phyloP scores from a whole-genome alignment of 225 moss, liverwort and hornwort species.

The Antitrichia curtipendula region DNA sequence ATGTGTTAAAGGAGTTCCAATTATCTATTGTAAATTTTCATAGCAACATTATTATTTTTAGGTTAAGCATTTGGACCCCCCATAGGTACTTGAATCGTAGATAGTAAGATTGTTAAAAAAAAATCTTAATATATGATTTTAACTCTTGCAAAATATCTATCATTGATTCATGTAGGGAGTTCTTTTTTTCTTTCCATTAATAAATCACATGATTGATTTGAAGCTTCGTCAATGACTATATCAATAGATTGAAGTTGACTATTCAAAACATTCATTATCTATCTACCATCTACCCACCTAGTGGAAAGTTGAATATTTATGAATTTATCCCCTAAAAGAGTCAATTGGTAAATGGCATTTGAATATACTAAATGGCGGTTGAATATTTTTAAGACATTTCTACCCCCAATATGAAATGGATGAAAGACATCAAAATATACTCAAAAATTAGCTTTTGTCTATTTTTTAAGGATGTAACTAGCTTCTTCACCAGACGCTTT shows the following conservation, averaged over 20 bases:
- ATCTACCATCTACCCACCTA: not conserved
- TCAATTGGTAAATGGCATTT: rapidly evolving
- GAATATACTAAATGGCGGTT: no score
- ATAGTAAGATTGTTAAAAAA: rapidly evolving
- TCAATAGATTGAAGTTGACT: no score
- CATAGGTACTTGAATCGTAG: not conserved
- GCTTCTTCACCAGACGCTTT: not conserved
- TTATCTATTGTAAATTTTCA: not conserved
- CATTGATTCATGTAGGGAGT: rapidly evolving
- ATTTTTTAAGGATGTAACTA: no score
- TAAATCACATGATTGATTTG: not conserved
- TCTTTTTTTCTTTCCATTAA: not conserved
- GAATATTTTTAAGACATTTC: no score
- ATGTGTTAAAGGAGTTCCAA: not conserved
- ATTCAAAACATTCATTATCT: not conserved
- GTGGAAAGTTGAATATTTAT: not conserved
- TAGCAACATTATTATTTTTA: not conserved
- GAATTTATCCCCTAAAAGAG: rapidly evolving
- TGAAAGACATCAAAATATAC: rapidly evolving
- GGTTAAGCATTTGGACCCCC: rapidly evolving
- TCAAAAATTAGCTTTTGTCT: not conserved
- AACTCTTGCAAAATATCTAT: not conserved
- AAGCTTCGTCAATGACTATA: not conserved
- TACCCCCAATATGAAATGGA: not conserved
- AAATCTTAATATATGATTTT: not conserved